Conservation (phyloP, 2,329 filamentous ascomycete species). For the Sordariomycetes sp. region DNA sequence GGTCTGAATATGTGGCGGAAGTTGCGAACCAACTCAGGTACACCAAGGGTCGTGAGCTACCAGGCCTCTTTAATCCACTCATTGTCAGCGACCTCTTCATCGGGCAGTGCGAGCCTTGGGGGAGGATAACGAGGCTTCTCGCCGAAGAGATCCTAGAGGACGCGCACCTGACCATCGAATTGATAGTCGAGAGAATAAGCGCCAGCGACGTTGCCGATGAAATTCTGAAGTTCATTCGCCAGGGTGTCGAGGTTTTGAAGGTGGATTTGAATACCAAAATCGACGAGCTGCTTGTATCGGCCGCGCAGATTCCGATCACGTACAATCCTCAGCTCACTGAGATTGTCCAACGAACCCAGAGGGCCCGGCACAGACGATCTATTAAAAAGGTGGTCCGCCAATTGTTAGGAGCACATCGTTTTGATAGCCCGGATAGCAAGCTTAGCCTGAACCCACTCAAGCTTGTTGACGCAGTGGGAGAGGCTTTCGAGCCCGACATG, state of each 20-base stretch:
- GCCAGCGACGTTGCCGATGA: conserved; percentile 20
- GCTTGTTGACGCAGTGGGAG: background rate
- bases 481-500: conserved; percentile 17
- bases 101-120: conserved; percentile 50
- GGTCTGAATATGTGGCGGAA: background rate
- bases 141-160: background rate
- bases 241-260: conserved; percentile 18
- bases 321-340: conserved; percentile 40
- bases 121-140: background rate
- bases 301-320: conserved; percentile 37
- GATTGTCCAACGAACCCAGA: conserved; percentile 19
- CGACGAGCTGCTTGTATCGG: conserved; percentile 31
- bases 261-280: conserved; percentile 27
- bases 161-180: background rate
- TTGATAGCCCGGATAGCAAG: background rate
- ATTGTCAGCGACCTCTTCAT: conserved; percentile 50
- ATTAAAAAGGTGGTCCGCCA: too few relatives aligned
- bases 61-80: conserved; percentile 50
- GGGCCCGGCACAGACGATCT: background rate
- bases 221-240: conserved; percentile 11
- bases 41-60: conserved; percentile 37
- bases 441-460: background rate
- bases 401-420: too few relatives aligned
- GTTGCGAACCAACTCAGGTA: conserved; percentile 10
- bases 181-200: conserved; percentile 21